phyloP scores from a whole-genome alignment of 2,329 filamentous ascomycete species.

The Sphaerulina musiva region DNA sequence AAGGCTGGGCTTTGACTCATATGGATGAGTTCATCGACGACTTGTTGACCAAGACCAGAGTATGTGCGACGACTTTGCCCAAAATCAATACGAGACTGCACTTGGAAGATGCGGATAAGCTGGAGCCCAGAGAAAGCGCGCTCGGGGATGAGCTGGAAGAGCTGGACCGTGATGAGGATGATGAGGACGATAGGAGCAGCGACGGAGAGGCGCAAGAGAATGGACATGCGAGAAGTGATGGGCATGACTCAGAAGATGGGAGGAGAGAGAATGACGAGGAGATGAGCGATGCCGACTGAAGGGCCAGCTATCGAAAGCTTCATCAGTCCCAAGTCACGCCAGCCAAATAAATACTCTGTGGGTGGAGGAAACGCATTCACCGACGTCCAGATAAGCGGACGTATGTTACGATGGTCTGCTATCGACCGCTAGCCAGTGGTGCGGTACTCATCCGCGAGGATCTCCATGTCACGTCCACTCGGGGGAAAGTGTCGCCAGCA shows the following conservation, averaged over 20 bases:
- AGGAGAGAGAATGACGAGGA: conserved; percentile 17
- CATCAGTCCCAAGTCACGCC: no score
- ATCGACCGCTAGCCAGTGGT: no score
- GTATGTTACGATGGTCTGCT: no score
- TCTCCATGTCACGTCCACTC: no score
- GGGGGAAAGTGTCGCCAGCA: no score
- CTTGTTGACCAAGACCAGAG: conserved; percentile 75
- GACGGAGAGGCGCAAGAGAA: conserved; percentile 23
- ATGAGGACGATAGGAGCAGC: conserved; percentile 32
- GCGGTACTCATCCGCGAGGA: no score
- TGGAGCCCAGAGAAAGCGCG: conserved; percentile 80
- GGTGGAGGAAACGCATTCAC: no score
- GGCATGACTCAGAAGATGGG: neutral
- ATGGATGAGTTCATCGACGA: conserved; percentile 95
- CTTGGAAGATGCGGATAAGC: conserved; percentile 78
- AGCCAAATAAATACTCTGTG: no score
- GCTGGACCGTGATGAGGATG: conserved; percentile 51
- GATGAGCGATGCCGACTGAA: conserved; percentile 25
- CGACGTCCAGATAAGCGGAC: no score
- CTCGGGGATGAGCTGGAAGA: conserved; percentile 70
- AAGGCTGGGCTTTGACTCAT: conserved; percentile 67
- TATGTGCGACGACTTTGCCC: conserved; percentile 87
- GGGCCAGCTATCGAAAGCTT: no score
- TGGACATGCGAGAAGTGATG: conserved; percentile 18
- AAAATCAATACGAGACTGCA: conserved; percentile 78